Evolutionary conservation across 495 filamentous ascomycete species (phyloP).

Genomic region (Neurospora sp.): DNA sequence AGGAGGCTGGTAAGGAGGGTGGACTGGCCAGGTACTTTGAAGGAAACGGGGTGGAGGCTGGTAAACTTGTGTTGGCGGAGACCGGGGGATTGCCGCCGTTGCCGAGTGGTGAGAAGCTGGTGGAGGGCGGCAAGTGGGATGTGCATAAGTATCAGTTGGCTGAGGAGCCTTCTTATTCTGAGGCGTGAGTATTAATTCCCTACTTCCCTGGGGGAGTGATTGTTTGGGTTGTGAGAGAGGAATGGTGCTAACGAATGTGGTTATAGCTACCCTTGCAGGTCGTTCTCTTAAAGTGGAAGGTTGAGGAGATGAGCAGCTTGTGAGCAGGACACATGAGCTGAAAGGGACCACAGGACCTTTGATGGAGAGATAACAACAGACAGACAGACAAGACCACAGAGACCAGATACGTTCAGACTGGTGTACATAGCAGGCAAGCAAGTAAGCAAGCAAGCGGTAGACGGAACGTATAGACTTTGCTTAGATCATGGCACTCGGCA

Average conservation of each 20-base stretch:
- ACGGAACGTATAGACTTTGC: not conserved
- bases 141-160: conserved; percentile 46
- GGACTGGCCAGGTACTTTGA: conserved; percentile 63
- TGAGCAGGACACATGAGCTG: not conserved
- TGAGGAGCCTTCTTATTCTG: conserved; percentile 46
- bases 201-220: not conserved
- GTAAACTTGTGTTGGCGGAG: conserved; percentile 56
- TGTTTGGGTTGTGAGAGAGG: not conserved
- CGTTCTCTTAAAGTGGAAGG: conserved; percentile 15
- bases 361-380: not conserved
- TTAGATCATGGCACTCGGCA: not conserved
- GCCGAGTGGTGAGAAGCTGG: conserved; percentile 53
- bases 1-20: conserved; percentile 61
- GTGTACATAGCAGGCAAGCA: conserved; percentile 3
- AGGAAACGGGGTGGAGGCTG: conserved; percentile 49
- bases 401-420: not conserved
- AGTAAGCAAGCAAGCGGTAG: not conserved
- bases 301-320: not conserved
- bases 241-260: conserved; percentile 10
- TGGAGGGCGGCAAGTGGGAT: conserved; percentile 32
- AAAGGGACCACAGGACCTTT: not conserved
- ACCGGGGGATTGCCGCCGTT: conserved; percentile 64
- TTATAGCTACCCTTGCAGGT: conserved; percentile 28
- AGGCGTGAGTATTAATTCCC: conserved; percentile 36
- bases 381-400: not conserved